A percentile compares a stretch with the other conserved stretches of the same genome.
Conservation (phyloP, 2,329 filamentous ascomycete genomes). For the Ilyonectria mors-panacis region DNA sequence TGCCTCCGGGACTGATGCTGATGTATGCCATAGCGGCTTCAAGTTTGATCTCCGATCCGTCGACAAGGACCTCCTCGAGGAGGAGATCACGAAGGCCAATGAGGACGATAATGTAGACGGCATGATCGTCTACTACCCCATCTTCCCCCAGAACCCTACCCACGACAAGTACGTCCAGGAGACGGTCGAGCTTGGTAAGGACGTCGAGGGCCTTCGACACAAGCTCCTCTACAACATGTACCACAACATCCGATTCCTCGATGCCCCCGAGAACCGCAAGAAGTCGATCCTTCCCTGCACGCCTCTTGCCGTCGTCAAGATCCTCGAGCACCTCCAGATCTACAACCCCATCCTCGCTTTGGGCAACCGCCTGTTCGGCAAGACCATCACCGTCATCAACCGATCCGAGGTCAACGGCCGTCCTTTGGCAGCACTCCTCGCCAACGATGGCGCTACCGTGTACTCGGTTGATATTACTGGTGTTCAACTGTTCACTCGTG, state of each 20-base stretch:
- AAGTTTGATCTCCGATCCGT: slow-evolving; percentile 88
- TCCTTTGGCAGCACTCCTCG: slow-evolving; percentile 90
- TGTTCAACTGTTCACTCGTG: slow-evolving; percentile 92
- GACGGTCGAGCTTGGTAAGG: slow-evolving; percentile 89
- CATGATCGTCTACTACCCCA: slow-evolving; percentile 98
- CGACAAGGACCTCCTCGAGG: slow-evolving; percentile 90
- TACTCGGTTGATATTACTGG: slow-evolving; percentile 95
- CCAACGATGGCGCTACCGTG: slow-evolving; percentile 95
- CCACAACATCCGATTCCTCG: slow-evolving; percentile 95
- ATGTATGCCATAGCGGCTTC: slow-evolving; percentile 77
- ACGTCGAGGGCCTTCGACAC: slow-evolving; percentile 95
- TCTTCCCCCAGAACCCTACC: slow-evolving; percentile 83
- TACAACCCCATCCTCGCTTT: slow-evolving; percentile 96
- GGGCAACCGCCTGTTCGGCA: slow-evolving; percentile 92
- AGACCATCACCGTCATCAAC: slow-evolving; percentile 97
- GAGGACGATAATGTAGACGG: slow-evolving; percentile 82
- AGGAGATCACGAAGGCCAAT: slow-evolving; percentile 89
- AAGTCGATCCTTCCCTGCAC: slow-evolving; percentile 98
- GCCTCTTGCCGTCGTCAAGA: slow-evolving; percentile 95
- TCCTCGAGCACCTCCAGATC: slow-evolving; percentile 93
- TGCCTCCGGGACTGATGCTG: slow-evolving; percentile 39
- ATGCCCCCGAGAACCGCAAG: slow-evolving; percentile 80
- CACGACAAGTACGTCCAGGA: slow-evolving; percentile 98
- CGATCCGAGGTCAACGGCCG: slow-evolving; percentile 95
- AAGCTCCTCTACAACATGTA: slow-evolving; percentile 99